A percentile compares a stretch with the other conserved stretches of the same genome.
Conservation (phyloP, 2,329 filamentous ascomycete species). For the Microcyclospora pomicola region DNA sequence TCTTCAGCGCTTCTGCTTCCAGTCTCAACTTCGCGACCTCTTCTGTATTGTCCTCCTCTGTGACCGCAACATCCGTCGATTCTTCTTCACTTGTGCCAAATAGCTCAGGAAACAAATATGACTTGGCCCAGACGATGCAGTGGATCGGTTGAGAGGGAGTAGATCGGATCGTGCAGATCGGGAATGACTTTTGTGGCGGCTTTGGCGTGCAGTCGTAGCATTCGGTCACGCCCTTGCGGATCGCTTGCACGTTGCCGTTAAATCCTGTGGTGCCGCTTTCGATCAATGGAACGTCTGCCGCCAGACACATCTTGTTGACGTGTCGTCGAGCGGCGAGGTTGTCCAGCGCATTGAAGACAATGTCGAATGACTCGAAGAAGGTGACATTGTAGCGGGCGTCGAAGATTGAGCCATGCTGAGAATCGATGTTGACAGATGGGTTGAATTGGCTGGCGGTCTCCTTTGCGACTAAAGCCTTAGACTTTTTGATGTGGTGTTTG, state of each 20-base stretch:
- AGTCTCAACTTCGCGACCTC: constrained; percentile 80
- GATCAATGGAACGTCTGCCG: constrained; percentile 76
- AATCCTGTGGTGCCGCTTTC: constrained; percentile 97
- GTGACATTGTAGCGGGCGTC: constrained; percentile 70
- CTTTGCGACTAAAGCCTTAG: constrained; percentile 87
- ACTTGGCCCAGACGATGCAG: constrained; percentile 98
- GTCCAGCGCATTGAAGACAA: constrained; percentile 95
- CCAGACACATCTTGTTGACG: constrained; percentile 95
- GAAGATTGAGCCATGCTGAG: constrained; percentile 92
- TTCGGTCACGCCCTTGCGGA: constrained; percentile 72
- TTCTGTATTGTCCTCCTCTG: constrained; percentile 68
- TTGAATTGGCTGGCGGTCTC: constrained; percentile 87
- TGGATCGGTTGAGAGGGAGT: constrained; percentile 94
- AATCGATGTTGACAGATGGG: constrained; percentile 69
- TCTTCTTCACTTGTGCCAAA: constrained; percentile 88
- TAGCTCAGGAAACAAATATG: constrained; percentile 86
- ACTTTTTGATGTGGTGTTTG: constrained; percentile 93
- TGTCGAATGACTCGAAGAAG: constrained; percentile 70
- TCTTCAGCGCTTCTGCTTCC: constrained; percentile 71
- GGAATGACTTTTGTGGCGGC: constrained; percentile 80
- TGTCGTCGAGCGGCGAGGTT: constrained; percentile 88
- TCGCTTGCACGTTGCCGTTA: constrained; percentile 94
- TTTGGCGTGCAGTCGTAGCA: constrained; percentile 94
- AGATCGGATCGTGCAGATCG: constrained; percentile 92
- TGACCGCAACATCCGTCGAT: constrained; percentile 62